A percentile compares a stretch with the other conserved stretches of the same genome.
Conservation (phyloP, 1,284 basidiomycete genomes). For the Entoloma clypeatum region DNA sequence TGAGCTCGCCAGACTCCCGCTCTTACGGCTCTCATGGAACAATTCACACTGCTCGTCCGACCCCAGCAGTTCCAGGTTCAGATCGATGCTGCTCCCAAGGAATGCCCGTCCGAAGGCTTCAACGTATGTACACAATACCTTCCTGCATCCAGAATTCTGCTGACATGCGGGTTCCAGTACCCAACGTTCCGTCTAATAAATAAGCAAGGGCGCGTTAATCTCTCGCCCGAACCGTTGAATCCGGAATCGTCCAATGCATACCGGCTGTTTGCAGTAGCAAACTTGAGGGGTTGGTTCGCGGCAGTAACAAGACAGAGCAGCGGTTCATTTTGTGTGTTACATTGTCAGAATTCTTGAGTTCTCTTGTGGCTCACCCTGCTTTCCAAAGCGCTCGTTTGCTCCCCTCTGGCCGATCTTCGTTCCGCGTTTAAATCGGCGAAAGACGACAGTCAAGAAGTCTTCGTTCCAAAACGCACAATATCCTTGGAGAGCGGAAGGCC, state of each 20-base stretch:
- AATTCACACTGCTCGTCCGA: conserved; percentile 32
- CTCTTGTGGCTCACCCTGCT: conserved; percentile 2
- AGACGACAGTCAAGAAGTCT: conserved; percentile 34
- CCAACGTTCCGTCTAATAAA: conserved; percentile 43
- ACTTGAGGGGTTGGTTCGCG: conserved; percentile 62
- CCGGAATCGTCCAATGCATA: conserved; percentile 36
- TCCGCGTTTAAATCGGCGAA: conserved; percentile 42
- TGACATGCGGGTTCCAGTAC: conserved; percentile 26
- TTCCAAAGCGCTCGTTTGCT: conserved; percentile 49
- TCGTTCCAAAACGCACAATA: conserved; percentile 47
- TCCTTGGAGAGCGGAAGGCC: conserved; percentile 42
- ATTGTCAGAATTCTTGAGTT: too few species aligned
- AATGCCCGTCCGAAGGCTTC: conserved; percentile 38
- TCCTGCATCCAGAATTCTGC: not conserved
- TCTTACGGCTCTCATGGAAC: too few species aligned
- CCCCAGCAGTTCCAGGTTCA: conserved; percentile 34
- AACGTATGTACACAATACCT: conserved; percentile 31
- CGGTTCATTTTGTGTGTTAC: conserved; percentile 37
- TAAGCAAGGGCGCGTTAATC: conserved; percentile 56
- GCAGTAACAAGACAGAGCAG: conserved; percentile 42
- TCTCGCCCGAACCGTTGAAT: conserved; percentile 50
- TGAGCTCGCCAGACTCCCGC: too few species aligned
- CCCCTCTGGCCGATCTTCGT: conserved; percentile 54
- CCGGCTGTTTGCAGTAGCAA: conserved; percentile 52
- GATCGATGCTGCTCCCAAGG: conserved; percentile 34